Evolutionary conservation across 1,284 basidiomycete genomes (phyloP).

Genomic region (Xerocomus subilludens): DNA sequence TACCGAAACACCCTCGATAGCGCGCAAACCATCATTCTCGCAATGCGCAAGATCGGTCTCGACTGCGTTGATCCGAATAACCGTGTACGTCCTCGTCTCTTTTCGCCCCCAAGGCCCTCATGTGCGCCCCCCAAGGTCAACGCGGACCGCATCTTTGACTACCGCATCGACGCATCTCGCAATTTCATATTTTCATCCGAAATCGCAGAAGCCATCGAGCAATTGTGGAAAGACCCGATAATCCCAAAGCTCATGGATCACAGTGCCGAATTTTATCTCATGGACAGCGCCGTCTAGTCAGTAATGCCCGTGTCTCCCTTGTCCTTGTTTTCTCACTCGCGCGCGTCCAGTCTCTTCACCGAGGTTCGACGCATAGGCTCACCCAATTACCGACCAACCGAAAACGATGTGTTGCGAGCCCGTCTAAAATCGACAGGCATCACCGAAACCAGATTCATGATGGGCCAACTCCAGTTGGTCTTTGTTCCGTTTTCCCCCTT

Average conservation of each 20-base stretch:
- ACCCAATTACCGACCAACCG: constrained; percentile 85
- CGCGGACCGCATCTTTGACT: constrained; percentile 72
- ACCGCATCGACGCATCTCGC: constrained; percentile 58
- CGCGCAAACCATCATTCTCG: constrained; percentile 88
- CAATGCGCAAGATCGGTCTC: constrained; percentile 90
- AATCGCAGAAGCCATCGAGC: constrained; percentile 81
- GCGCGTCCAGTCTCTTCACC: constrained; percentile 79
- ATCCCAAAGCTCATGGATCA: constrained; percentile 90
- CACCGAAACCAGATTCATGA: constrained; percentile 85
- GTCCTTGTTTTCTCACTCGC: constrained; percentile 17
- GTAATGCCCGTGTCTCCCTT: constrained; percentile 50
- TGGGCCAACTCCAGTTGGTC: constrained; percentile 80
- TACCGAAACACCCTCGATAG: constrained; percentile 91
- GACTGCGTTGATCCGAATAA: constrained; percentile 85
- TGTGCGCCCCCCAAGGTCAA: constrained; percentile 55
- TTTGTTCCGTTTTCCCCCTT: constrained; percentile 62
- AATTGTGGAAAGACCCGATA: constrained; percentile 92
- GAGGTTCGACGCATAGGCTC: constrained; percentile 86
- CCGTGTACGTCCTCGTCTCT: constrained; percentile 56
- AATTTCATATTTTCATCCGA: constrained; percentile 66
- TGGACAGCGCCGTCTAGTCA: constrained; percentile 94
- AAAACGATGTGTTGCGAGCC: constrained; percentile 90
- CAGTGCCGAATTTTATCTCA: constrained; percentile 91
- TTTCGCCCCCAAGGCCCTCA: neutral
- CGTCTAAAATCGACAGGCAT: constrained; percentile 94